Evolutionary conservation across 2,329 filamentous ascomycete species (phyloP).

Genomic region (Dendryphion nanum): DNA sequence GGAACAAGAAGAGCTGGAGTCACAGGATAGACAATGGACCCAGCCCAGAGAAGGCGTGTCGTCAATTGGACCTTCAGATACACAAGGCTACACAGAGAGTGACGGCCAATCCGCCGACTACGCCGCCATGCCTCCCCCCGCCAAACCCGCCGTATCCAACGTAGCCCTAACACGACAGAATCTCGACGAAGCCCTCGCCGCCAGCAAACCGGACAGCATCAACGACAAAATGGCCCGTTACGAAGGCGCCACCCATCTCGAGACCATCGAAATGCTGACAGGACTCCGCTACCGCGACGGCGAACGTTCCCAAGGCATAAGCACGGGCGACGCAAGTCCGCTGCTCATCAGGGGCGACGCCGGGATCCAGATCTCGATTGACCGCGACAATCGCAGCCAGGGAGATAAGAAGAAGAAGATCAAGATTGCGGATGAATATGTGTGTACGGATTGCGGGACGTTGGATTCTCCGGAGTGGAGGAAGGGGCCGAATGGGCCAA

Average conservation of each 20-base stretch:
- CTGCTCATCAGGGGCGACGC: slow-evolving; percentile 81
- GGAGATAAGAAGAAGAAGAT: slow-evolving; percentile 85
- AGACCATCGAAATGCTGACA: slow-evolving; percentile 91
- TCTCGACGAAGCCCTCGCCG: slow-evolving; percentile 68
- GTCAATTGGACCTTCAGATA: slow-evolving; percentile 50
- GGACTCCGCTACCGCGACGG: slow-evolving; percentile 85
- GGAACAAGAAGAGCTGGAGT: slow-evolving; percentile 76
- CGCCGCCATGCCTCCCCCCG: slow-evolving; percentile 64
- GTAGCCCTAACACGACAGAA: slow-evolving; percentile 75
- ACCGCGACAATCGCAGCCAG: slow-evolving; percentile 66
- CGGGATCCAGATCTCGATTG: slow-evolving; percentile 78
- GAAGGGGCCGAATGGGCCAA: slow-evolving; percentile 88
- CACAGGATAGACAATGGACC: slow-evolving; percentile 58
- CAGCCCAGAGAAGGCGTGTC: slow-evolving; percentile 59
- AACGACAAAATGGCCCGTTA: slow-evolving; percentile 83
- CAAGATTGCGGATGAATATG: slow-evolving; percentile 81
- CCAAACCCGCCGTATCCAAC: slow-evolving; percentile 62
- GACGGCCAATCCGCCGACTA: slow-evolving; percentile 41
- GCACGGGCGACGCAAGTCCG: slow-evolving; percentile 78
- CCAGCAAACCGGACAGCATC: slow-evolving; percentile 69
- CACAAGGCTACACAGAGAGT: slow-evolving; percentile 35
- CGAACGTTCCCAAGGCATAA: slow-evolving; percentile 83
- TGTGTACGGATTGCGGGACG: slow-evolving; percentile 93
- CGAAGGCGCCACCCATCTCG: slow-evolving; percentile 70
- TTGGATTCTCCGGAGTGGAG: slow-evolving; percentile 94